A percentile compares a stretch with the other conserved stretches of the same genome.
Evolutionary conservation across 2,329 filamentous ascomycete species (phyloP).

Genomic region (Biscogniauxia marginata): DNA sequence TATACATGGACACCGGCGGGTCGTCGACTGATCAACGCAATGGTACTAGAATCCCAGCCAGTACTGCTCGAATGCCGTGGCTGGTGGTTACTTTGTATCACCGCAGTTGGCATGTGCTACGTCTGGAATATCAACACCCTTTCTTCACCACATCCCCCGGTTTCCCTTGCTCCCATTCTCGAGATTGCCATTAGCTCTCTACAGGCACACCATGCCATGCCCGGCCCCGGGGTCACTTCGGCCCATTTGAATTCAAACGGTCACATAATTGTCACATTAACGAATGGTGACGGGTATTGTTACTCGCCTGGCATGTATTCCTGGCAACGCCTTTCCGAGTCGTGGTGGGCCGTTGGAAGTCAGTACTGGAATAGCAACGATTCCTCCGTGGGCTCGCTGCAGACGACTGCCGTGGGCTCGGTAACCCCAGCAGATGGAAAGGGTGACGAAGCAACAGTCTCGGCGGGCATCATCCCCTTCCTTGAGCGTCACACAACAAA

Average conservation of each 20-base stretch:
- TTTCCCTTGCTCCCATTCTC: conserved; percentile 84
- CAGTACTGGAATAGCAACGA: conserved; percentile 99
- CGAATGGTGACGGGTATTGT: conserved; percentile 90
- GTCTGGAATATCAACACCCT: conserved; percentile 90
- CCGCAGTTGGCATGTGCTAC: conserved; percentile 82
- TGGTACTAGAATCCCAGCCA: conserved; percentile 87
- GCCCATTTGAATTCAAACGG: conserved; percentile 88
- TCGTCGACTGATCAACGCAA: conserved; percentile 76
- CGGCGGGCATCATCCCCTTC: conserved; percentile 88
- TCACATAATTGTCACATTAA: conserved; percentile 82
- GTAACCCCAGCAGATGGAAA: conserved; percentile 47
- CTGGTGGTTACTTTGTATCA: conserved; percentile 87
- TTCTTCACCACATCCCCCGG: conserved; percentile 81
- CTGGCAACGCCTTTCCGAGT: conserved; percentile 94
- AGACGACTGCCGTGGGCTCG: conserved; percentile 66
- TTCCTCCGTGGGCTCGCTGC: conserved; percentile 78
- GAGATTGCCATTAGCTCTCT: conserved; percentile 82
- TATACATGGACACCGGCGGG: conserved; percentile 93
- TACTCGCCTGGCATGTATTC: conserved; percentile 83
- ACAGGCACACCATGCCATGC: conserved; percentile 70
- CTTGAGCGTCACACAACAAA: conserved; percentile 93
- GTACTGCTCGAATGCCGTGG: conserved; percentile 90
- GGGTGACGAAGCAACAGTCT: conserved; percentile 59
- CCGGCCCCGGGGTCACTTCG: conserved; percentile 82
- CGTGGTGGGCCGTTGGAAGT: conserved; percentile 96